Conservation (phyloP, 805 yeast species). For the Saccharomycopsis sp. region DNA sequence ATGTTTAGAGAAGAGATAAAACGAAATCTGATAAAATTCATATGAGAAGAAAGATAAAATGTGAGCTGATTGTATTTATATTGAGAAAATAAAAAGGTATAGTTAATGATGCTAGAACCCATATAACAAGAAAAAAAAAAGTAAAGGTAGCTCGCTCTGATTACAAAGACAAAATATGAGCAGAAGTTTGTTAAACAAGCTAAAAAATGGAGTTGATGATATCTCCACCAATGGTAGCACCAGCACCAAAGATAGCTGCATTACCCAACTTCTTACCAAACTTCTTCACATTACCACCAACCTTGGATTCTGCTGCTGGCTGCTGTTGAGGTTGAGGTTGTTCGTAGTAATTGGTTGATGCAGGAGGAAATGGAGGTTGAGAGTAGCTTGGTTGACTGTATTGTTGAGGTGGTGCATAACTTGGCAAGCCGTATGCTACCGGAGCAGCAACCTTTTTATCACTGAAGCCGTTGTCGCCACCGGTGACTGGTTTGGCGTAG, state of each 20-base stretch:
- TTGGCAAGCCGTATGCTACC: conserved; percentile 12
- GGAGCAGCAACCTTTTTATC: conserved; percentile 12
- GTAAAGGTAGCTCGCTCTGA: neutral
- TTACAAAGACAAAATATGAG: no score
- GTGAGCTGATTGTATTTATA: no score
- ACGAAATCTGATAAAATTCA: no score
- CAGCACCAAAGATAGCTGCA: conserved; percentile 95
- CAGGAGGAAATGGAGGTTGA: conserved; percentile 43
- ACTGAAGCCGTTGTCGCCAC: neutral
- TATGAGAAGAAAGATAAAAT: no score
- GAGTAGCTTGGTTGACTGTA: conserved; percentile 20
- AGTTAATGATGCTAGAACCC: no score
- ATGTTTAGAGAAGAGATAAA: no score
- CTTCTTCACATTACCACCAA: conserved; percentile 38
- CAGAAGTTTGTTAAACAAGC: no score
- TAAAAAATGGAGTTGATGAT: conserved; percentile 67
- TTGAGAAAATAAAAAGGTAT: no score
- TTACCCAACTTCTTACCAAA: conserved; percentile 80
- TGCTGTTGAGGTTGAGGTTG: conserved; percentile 32
- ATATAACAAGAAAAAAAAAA: neutral
- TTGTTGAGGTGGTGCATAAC: conserved; percentile 13
- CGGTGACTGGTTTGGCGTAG: conserved; percentile 46
- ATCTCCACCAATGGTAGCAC: conserved; percentile 87
- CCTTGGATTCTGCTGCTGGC: conserved; percentile 28
- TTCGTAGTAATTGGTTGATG: conserved; percentile 41